phyloP scores from a whole-genome alignment of 2,329 filamentous ascomycete species.

The Pseudogymnoascus sp. region DNA sequence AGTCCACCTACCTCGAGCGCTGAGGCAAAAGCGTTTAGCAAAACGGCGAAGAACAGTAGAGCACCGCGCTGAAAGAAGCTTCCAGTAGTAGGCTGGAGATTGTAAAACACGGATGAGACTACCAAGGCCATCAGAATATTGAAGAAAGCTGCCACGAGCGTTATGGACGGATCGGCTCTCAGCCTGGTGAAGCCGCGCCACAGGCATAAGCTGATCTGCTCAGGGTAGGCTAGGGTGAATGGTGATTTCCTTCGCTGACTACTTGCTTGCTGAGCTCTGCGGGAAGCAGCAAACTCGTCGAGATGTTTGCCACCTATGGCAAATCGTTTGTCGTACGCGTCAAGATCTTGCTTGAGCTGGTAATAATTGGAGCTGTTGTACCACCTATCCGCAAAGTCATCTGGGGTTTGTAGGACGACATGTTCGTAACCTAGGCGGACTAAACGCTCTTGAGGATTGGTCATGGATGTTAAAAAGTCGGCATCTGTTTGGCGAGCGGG shows the following conservation, averaged over 20 bases:
- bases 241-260: constrained; percentile 51
- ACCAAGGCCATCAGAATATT: constrained; percentile 50
- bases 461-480: constrained; percentile 64
- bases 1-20: constrained; percentile 55
- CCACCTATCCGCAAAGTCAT: constrained; percentile 51
- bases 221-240: constrained; percentile 62
- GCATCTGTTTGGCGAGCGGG: constrained; percentile 59
- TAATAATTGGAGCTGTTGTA: constrained; percentile 42
- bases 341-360: constrained; percentile 41
- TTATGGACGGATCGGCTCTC: constrained; percentile 48
- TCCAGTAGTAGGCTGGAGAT: constrained; percentile 44
- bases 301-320: constrained; percentile 49
- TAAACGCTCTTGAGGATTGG: constrained; percentile 54
- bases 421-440: constrained; percentile 51
- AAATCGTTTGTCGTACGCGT: constrained; percentile 46
- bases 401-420: constrained; percentile 57
- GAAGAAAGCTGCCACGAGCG: background rate
- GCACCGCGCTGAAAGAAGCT: constrained; percentile 57
- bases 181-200: constrained; percentile 66
- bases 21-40: constrained; percentile 58
- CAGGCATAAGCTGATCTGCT: background rate
- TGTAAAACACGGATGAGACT: constrained; percentile 58
- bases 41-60: constrained; percentile 59
- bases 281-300: constrained; percentile 46
- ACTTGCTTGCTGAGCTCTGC: constrained; percentile 31